Evolutionary conservation across 306 rosid genomes (phyloP), one percentile per base, ranked within the genome.

Genomic region (Astragalus glycyphyllos): DNA sequence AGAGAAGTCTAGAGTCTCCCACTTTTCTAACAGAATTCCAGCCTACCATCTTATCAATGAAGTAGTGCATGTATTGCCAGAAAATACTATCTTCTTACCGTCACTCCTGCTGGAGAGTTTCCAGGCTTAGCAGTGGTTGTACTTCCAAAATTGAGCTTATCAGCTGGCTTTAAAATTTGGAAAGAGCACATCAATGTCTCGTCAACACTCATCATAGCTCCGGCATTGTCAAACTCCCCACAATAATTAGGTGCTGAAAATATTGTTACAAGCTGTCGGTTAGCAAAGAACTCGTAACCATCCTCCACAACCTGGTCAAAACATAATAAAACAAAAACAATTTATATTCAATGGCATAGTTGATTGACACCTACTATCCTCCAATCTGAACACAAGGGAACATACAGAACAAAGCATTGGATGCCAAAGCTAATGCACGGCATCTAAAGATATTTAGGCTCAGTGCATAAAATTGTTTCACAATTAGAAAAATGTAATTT

Each of bases 131-230:
- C 67, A 37, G 96, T 85, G 42, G 83, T 78, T 49, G 85, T 79
- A 81, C 97, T 81, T 64, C 90, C 86, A 58, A 87, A 93, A 81
- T 56, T 86, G 62, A 48, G 63, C 80, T 76, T 88, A 17, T 93
- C 93, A 32, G 97, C 84, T 6, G 98, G 91, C 82, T 90, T 90
- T 69, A 93, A 79, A 80, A 93, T 90, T 88, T 93, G 98, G 81
- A 93, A 93, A 51, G 98, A 93, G 77, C 98, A 93, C 98, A 93
- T 93, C 13, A 93, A 85, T 12, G 96, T 88, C 59, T 90, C 97
- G 46, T 92, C 98, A 76, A 90, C 98, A 41, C 98, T 92, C 98
- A 92, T 93, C 98, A 93, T 93, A 42, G 98, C 98, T 38, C 98
- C 98, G 15, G 98, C 97, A 79, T 93, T 93, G 80, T 90, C 94